phyloP scores from a whole-genome alignment of 73 alveolate genomes.

The Paramecium pentaurelia region DNA sequence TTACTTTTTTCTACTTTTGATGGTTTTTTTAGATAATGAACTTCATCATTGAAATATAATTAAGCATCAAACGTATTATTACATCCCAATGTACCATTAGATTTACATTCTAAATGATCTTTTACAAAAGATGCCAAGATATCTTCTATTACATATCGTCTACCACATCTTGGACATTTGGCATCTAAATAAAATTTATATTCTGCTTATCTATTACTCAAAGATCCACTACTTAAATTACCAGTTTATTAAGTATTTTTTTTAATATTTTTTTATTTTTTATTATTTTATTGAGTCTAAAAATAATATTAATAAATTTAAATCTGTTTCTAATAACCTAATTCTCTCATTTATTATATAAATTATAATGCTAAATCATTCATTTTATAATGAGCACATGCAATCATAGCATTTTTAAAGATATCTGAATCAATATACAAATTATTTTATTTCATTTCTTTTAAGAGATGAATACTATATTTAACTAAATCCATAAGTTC shows the following conservation, averaged over 20 bases:
- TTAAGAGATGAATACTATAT: not conserved
- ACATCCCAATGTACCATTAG: constrained; percentile 34
- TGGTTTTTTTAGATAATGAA: not conserved
- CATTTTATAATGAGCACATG: not conserved
- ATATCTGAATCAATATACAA: not conserved
- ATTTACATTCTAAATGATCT: not conserved
- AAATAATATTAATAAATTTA: not conserved
- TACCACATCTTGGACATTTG: constrained; percentile 22
- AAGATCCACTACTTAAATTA: not conserved
- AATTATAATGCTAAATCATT: constrained; percentile 12
- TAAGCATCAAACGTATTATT: not conserved
- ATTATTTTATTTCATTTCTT: not conserved
- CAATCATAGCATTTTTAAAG: not conserved
- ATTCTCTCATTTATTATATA: not conserved
- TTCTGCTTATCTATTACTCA: not conserved
- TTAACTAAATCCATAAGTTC: not conserved
- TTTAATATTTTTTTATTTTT: not conserved
- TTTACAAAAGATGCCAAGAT: not conserved
- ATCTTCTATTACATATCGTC: not conserved
- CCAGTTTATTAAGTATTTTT: not conserved
- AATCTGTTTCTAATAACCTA: not conserved
- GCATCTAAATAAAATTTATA: constrained; percentile 3
- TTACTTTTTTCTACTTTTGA: not conserved
- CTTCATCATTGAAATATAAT: not conserved
- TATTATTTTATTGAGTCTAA: not conserved